A percentile compares a stretch with the other conserved stretches of the same genome.
These are phyloP conservation scores for Pleomassaria siparia DNA, from an alignment of 2,329 filamentous ascomycete species.

Conservation along the genomic window DNA sequence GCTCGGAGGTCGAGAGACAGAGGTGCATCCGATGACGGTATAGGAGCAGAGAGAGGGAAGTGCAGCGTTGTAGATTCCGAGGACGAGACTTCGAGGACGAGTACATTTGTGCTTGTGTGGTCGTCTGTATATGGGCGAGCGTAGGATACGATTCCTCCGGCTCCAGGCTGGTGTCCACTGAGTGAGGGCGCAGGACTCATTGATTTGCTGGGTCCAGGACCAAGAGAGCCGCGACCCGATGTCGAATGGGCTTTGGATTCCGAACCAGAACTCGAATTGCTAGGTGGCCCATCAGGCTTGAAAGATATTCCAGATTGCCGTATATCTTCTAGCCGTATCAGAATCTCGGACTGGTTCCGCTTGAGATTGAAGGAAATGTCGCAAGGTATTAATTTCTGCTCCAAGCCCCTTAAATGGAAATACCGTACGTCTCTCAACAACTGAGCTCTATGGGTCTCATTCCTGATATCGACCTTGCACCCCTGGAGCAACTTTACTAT, in stretches of 20 bases:
- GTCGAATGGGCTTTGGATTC: constrained; percentile 17
- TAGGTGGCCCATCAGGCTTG: constrained; percentile 48
- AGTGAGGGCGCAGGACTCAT: constrained; percentile 23
- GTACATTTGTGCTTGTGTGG: constrained; percentile 59
- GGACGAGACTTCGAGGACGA: constrained; percentile 72
- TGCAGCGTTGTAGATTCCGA: constrained; percentile 46
- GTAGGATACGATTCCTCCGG: constrained; percentile 73
- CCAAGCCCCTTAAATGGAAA: constrained; percentile 87
- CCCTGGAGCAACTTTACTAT: constrained; percentile 79
- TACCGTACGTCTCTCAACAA: constrained; percentile 86
- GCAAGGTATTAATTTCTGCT: constrained; percentile 82
- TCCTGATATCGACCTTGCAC: constrained; percentile 75
- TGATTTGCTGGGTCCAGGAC: constrained; percentile 28
- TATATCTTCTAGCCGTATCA: constrained; percentile 80
- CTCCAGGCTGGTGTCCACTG: constrained; percentile 11
- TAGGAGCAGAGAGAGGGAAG: constrained; percentile 20
- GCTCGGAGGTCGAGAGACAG: constrained; percentile 52
- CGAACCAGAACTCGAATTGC: constrained; percentile 20
- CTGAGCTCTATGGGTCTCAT: constrained; percentile 73
- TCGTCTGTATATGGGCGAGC: constrained; percentile 85
- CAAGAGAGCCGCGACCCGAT: constrained; percentile 23
- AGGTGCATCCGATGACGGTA: constrained; percentile 25
- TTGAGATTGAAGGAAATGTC: constrained; percentile 73
- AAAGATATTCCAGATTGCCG: constrained; percentile 81
- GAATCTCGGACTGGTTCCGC: constrained; percentile 71